Conservation (phyloP, 768 basidiomycete genomes). For the Cystofilobasidium capitatum region DNA sequence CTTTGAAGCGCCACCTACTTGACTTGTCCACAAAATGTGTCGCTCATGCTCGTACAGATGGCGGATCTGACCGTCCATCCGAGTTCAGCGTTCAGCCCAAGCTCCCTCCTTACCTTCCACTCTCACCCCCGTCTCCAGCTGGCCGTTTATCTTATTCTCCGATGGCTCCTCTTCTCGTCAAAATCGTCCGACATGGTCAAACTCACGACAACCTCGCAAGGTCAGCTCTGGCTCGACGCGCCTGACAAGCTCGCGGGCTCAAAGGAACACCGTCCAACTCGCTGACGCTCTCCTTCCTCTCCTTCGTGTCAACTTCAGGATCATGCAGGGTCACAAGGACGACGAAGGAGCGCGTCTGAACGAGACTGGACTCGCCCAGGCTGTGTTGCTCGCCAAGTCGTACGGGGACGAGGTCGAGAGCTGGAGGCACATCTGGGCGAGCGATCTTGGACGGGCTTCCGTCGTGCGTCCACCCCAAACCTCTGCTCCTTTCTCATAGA, state of each 20-base stretch:
- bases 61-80: too few relatives aligned
- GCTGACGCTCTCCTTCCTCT: not conserved
- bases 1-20: too few relatives aligned
- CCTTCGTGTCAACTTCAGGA: not conserved
- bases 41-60: too few relatives aligned
- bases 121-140: too few relatives aligned
- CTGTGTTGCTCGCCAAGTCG: not conserved
- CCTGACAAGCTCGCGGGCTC: not conserved
- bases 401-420: not conserved
- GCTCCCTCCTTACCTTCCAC: too few relatives aligned
- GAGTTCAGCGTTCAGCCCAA: too few relatives aligned
- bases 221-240: not conserved
- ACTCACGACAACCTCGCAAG: not conserved
- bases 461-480: not conserved
- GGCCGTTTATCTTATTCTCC: too few relatives aligned
- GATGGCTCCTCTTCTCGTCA: not conserved
- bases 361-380: not conserved
- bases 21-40: too few relatives aligned
- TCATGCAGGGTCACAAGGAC: constrained; percentile 8
- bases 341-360: not conserved
- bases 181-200: not conserved
- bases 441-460: not conserved
- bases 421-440: not conserved
- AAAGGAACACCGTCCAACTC: not conserved
- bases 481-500: too few relatives aligned